These are phyloP conservation scores for Raddia guianensis DNA, from an alignment of 176 grass and related monocot genomes.

Conservation along the genomic window DNA sequence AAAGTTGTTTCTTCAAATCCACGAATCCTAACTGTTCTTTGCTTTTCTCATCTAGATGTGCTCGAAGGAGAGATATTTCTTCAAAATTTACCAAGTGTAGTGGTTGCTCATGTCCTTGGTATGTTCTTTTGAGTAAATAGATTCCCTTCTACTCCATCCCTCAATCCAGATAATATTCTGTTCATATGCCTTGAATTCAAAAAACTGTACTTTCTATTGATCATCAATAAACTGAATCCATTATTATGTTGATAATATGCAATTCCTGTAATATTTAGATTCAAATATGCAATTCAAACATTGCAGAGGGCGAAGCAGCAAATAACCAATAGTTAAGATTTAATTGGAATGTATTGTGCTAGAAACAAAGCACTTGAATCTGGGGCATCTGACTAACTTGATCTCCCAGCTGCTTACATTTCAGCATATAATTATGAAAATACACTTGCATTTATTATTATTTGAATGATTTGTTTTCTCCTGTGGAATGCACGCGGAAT, in stretches of 20 bases:
- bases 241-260: not conserved
- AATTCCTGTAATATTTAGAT: not conserved
- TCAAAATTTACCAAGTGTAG: conserved; percentile 94
- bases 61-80: conserved; percentile 99
- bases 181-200: not conserved
- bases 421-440: conserved; percentile 21
- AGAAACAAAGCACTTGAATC: conserved; percentile 23
- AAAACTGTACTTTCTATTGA: not conserved
- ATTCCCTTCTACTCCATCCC: not conserved
- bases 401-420: not conserved
- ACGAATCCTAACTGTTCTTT: conserved; percentile 38
- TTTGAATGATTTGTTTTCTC: not conserved
- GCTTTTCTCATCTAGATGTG: conserved; percentile 59
- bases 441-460: conserved; percentile 12
- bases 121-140: conserved; percentile 34
- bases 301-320: conserved; percentile 6
- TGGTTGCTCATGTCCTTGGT: conserved; percentile 87
- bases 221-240: not conserved
- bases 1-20: conserved; percentile 18
- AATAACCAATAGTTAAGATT: not conserved
- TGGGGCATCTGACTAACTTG: conserved; percentile 11
- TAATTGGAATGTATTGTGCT: not conserved
- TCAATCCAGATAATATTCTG: not conserved
- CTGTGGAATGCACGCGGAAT: not conserved
- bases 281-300: not conserved